Base-by-base conservation (phyloP, 805 yeast genomes). In the Ogataea glucozyma region DNA sequence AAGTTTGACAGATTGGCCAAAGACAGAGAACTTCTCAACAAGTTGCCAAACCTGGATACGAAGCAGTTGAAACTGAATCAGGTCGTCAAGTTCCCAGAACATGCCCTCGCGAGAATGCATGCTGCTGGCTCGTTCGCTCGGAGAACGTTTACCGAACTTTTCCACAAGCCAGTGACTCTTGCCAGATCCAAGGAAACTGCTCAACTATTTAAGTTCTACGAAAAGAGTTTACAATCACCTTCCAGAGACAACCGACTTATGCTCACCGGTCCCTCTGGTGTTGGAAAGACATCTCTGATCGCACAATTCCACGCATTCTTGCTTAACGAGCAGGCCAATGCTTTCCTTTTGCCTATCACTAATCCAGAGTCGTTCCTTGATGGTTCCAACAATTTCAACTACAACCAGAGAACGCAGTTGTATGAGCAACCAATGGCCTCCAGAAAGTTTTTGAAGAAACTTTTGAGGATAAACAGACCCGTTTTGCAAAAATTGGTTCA, bases 391-490 rank as follows among this genome's bases (percentile, higher is more conserved):
- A 95, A 86, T 62, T 86, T 80, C 57, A 71, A 75, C 47, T 75
- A 62, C 49, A 84, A 82, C 62, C 63, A 68, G 20, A 65, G 66
- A 31, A 58, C 75, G 21, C 61, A 66, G 17, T 52, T 69, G 31
- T 85, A 81, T 61, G 84, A 79, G 38, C 96, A 89, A 65, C 96
- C 91, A 45, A 84, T 85, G 91, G 77, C 71, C 57, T 66, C 85
- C 38, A 79, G 79, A 56, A 72, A 74, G 36, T 72, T 87, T 60
- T 58, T 87, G 47, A 67, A 70, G 47, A 79, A 78, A 58, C 64
- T 79, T 26, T 57, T 65, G 34, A 66, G 66, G 38, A 74, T 73
- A 10, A 83, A 83, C 52, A 59, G 62, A 56, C 2, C 30, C 64
- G 4, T 61, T 81, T 33, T 48, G 63, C 7, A 54, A 65, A 31